Evolutionary conservation across 805 yeast genomes (phyloP).

Genomic region (Saturnispora ahearnii): DNA sequence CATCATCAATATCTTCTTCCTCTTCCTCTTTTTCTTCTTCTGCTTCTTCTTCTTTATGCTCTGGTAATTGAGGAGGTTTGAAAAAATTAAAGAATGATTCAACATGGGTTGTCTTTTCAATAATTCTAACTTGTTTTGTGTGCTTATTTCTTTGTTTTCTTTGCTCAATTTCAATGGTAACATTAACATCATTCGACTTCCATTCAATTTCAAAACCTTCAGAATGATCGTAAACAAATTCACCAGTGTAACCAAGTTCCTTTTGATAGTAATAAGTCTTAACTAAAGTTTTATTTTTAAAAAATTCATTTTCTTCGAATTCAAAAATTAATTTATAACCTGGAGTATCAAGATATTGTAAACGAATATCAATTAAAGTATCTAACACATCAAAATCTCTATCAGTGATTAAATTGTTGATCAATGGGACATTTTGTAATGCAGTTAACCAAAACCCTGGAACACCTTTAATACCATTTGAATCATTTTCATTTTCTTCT

Average conservation of each 20-base stretch:
- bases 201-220: slow-evolving; percentile 83
- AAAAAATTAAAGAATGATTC: slow-evolving; percentile 95
- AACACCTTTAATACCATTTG: slow-evolving; percentile 45
- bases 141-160: slow-evolving; percentile 95
- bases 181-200: slow-evolving; percentile 71
- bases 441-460: slow-evolving; percentile 98
- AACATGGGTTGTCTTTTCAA: slow-evolving; percentile 88
- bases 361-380: slow-evolving; percentile 56
- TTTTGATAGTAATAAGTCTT: slow-evolving; percentile 92
- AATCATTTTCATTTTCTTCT: slow-evolving; percentile 29
- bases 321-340: slow-evolving; percentile 85
- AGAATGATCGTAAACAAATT: slow-evolving; percentile 94
- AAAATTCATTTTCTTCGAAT: slow-evolving; percentile 66
- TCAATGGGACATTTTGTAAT: slow-evolving; percentile 71
- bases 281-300: slow-evolving; percentile 60
- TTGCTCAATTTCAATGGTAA: slow-evolving; percentile 80
- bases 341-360: slow-evolving; percentile 74
- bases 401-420: slow-evolving; percentile 79
- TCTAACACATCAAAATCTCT: slow-evolving; percentile 81
- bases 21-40: slow-evolving; percentile 33
- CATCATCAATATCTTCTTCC: slow-evolving; percentile 61
- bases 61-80: slow-evolving; percentile 79
- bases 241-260: slow-evolving; percentile 90
- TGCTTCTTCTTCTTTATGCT: slow-evolving; percentile 37
- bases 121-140: slow-evolving; percentile 92